Base-by-base conservation (phyloP, 305 asterid genomes). In the Fraxinus sp. region DNA sequence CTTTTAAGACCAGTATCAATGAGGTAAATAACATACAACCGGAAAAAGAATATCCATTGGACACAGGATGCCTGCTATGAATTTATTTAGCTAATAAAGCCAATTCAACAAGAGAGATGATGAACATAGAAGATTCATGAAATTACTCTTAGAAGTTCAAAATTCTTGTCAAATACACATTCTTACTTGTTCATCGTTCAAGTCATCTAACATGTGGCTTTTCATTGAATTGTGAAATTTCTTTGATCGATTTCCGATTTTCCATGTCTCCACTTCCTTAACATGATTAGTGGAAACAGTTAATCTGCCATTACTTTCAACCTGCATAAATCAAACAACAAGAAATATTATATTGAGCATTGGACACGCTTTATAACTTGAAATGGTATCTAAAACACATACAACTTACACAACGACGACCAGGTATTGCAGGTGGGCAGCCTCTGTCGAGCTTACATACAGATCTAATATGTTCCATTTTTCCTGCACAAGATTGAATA, bases 321-420 rank as follows among this genome's bases (percentile, higher is more conserved):
- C 91, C 99, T 97, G 96, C 87, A 89, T 78, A 33, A 82, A 79
- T 72, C 86, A 83, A 81, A 78, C 81, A 84, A 72, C 35, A 18
- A 74, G 80, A 79, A 82, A 88, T 85, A 92, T 93, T 89, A 94
- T 80, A 90, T 80, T 88, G 89, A 90, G 91, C 79, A 88, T 71
- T 83, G 85, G 88, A 85, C 89, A 64, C 79, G 83, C 87, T 84
- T 81, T 79, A 82, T 83, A 87, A 88, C 70, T 78, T 86, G 85
- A 84, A 73, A 76, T 86, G 79, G 89, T 82, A 90, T 87, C 90
- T 89, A 89, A 93, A 91, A 90, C 94, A 94, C 98, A 92, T 96
- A 94, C 98, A 97, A 97, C 98, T 97, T 97, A 97, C 99, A 97
- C 93, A 92, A 93, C 92, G 93, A 91, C 95, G 97, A 92, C 96